Base-by-base conservation (phyloP, 768 basidiomycete species). In the Myochromella boudieri region DNA sequence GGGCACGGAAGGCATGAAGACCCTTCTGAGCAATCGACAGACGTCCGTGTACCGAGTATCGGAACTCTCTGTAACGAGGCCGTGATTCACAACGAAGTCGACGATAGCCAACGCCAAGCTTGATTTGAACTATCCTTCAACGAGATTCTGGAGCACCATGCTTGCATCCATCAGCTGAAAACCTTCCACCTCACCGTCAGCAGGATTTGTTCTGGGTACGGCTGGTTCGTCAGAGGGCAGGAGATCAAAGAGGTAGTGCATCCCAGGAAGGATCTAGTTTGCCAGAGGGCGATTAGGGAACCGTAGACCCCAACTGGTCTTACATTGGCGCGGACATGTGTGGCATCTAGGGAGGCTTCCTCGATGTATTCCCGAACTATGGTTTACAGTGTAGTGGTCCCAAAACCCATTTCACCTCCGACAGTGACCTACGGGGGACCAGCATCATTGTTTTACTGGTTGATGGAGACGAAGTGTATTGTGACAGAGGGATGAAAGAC, bases 231-330 rank as follows among this genome's bases (percentile, higher is more conserved):
- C 64, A 5, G 58, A 43, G 0, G 69, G 72, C 9, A 76, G 64
- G 9, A 76, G 64, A 28, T 76, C 74, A 41, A 69, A 76, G 27
- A 71, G 64, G 46, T 72, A 70, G 52, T 76, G 76, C 15, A 73
- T 57, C 17, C 71, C 71, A 4, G 75, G 75, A n/a, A 76, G 55
- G 14, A 74, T 60, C 71, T 71, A 76, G 31, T 63, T 63, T 14
- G 64, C 57, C 6, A 70, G 71, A 0, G 73, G 74, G 14, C 70
- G 74, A 45, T 74, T 71, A 42, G 63, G 65, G 55, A 61, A 76
- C 17, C 68, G 65, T 15, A 75, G 37, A 67, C 61, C 15, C 74
- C 74, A 6, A 63, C 66, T 3, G 67, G 56, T 9, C 63, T 64
- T 20, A 62, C 60, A 46, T 60, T 52, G 14, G 58, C 42, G 46